phyloP scores from a whole-genome alignment of 768 basidiomycete genomes.

The Trametes meyenii region DNA sequence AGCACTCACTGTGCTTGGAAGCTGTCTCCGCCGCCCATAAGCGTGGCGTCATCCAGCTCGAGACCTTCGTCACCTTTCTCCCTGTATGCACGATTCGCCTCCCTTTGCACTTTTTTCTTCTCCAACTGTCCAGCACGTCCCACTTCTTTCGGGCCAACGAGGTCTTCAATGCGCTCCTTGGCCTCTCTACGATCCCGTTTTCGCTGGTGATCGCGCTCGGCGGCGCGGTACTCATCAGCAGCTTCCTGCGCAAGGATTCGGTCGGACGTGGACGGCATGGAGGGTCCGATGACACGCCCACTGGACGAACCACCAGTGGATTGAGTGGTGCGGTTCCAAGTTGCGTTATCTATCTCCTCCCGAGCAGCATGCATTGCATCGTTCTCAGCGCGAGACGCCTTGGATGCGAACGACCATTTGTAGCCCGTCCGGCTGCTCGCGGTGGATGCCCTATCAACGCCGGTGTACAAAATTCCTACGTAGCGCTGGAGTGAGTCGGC shows the following conservation, averaged over 20 bases:
- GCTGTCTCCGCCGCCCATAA: constrained; percentile 83
- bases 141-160: constrained; percentile 77
- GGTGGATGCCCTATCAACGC: constrained; percentile 56
- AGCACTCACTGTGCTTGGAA: constrained; percentile 70
- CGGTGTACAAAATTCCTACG: constrained; percentile 60
- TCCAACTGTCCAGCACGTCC: constrained; percentile 87
- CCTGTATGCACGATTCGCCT: constrained; percentile 68
- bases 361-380: constrained; percentile 61
- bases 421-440: constrained; percentile 78
- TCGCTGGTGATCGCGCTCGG: constrained; percentile 58
- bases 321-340: constrained; percentile 34
- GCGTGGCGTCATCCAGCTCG: constrained; percentile 76
- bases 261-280: constrained; percentile 70
- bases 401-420: constrained; percentile 86
- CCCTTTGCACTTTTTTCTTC: constrained; percentile 78
- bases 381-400: constrained; percentile 58
- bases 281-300: constrained; percentile 63
- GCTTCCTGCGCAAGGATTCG: constrained; percentile 70
- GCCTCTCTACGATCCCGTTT: constrained; percentile 69
- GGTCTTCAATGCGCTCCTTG: constrained; percentile 73
- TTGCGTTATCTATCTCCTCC: constrained; percentile 56
- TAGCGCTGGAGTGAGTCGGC: not conserved
- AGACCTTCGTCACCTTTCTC: constrained; percentile 74
- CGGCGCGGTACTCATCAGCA: constrained; percentile 50
- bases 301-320: constrained; percentile 23